Base-by-base conservation (phyloP, 352 stramenopile genomes). In the Globisporangium perplexum region DNA sequence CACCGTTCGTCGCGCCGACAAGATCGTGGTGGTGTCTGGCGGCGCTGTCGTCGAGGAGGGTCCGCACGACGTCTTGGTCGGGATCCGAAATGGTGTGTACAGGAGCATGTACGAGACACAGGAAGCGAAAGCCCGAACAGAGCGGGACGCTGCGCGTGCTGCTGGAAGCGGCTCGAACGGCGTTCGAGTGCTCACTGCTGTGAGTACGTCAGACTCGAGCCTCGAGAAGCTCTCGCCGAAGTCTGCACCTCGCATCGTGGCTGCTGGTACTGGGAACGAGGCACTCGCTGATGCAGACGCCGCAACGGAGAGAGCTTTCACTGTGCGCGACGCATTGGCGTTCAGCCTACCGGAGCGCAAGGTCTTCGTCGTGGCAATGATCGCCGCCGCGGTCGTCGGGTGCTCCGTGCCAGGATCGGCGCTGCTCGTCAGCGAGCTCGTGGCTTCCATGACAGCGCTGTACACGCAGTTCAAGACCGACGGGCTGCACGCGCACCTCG, bases 71-170 rank as follows among this genome's bases (percentile, higher is more conserved):
- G 59, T 71, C 20, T 58, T 87, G 0, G 49, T 87, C 51, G 23
- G 56, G 48, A 86, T 90, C 15, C 61, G 90, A 5, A 75, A 84
- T 22, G 70, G 65, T 24, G 55, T 68, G 17, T 97, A 96, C 60
- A 77, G 95, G 36, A 96, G 79, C 8, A 57, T 85, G 31, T 74
- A 93, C 50, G 80, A 80, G 36, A 86, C 91, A 63, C 53, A 72
- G 48, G 11, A 62, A 68, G 45, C 66, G 23, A 52, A 47, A 12
- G 22, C 59, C 0, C 8, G 18, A 24, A n/a, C 48, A 18, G 38
- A 62, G 2, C 41, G 52, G 14, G 62, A 71, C 23, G 46, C 47
- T n/a, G 22, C 3, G 5, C 7, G 30, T 7, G 30, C 12, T 3
- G 1, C 30, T 12, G 30, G 30, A 8, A 12, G 30, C 30, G 7